Evolutionary conservation across 116 monocot genomes (phyloP), one percentile per base, ranked within the genome.

Genomic region (Trichopus zeylanicus): DNA sequence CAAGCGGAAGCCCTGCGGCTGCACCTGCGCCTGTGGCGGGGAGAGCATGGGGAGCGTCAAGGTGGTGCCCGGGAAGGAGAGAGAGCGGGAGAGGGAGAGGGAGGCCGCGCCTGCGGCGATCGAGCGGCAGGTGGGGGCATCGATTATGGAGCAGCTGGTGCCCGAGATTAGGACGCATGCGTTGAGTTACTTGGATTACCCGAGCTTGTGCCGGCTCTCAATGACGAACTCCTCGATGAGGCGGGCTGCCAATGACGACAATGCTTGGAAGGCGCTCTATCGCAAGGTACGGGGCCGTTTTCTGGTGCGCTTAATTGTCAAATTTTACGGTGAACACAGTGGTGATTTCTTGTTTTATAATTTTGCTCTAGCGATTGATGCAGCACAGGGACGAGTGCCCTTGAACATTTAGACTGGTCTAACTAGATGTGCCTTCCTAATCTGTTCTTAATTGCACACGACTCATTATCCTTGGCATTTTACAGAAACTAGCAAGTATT

Each of bases 91-190:
- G 29, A 21, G 33, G 13, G 63, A 60, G 26, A 53, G 27, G 46
- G 58, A 51, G 66, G 53, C 57, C 66, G 64, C 89, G 61, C 82
- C 86, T 83, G 86, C 89, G 94, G 94, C n/a, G n/a, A n/a, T n/a
- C n/a, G n/a, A 94, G 81, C 37, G 69, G 64, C 78, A 62, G 67
- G 67, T 46, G 25, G 90, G 87, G 0, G 82, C 48, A 22, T 90
- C 94, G 58, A 89, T 94, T 86, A 89, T 94, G 94, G 94, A 94
- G 86, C 86, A 89, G 74, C 66, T 94, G 52, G 94, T 94, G 68
- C 94, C 94, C 60, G 94, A 94, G 80, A 89, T 94, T 52, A 89
- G 78, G 5, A 89, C 81, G 53, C 89, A 89, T 55, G 80, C 83
- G 34, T 86, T 94, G 12, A 89, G 86, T 57, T 94, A 94, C 63